Base-by-base conservation (phyloP, 495 filamentous ascomycete species). In the Rusavskia elegans region DNA sequence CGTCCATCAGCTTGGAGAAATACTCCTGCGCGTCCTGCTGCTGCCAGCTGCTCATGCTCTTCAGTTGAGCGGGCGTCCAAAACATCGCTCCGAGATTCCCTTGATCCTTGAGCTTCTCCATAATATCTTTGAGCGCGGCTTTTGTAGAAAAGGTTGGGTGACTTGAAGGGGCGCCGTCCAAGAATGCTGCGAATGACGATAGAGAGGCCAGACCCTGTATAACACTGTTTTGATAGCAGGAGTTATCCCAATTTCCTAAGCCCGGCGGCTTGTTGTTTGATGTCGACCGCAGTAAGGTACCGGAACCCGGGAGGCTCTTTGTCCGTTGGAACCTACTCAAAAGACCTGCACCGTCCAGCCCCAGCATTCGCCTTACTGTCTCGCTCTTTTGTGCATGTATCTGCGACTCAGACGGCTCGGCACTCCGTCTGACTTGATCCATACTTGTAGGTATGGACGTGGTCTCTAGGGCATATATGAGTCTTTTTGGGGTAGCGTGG, bases 11-110 rank as follows among this genome's bases (percentile, higher is more conserved):
- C 58, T 89, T 94, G 17, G 88, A 87, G 51, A 85, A 95, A 62
- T 95, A 99, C 64, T 99, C 93, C 64, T 99, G 93, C 5, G 93
- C 93, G 70, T 99, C 93, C 61, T 99, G 93, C 60, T 99, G 93
- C 63, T 95, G 83, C 82, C 84, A 92, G 45, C 83, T 90, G 61
- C 81, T 89, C 81, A 96, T 87, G 13, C 77, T 84, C 61, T 92
- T 92, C 14, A 96, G 62, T 51, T 81, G 78, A 2, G 76, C 64
- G 0, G 84, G 84, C 17, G 85, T 85, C 85, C 86, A 92, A 10
- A 94, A 68, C 38, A 76, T 80, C 57, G 71, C 73, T 32, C 86
- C 86, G 55, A 81, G 76, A 59, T 83, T 85, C 21, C 66, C 62
- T 2, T 74, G 62, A 59, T 81, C 74, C 55, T 85, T 87, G 49